These are phyloP conservation scores for Chernovozyma aurita DNA, from an alignment of 1,139 yeast species.

Conservation along the genomic window DNA sequence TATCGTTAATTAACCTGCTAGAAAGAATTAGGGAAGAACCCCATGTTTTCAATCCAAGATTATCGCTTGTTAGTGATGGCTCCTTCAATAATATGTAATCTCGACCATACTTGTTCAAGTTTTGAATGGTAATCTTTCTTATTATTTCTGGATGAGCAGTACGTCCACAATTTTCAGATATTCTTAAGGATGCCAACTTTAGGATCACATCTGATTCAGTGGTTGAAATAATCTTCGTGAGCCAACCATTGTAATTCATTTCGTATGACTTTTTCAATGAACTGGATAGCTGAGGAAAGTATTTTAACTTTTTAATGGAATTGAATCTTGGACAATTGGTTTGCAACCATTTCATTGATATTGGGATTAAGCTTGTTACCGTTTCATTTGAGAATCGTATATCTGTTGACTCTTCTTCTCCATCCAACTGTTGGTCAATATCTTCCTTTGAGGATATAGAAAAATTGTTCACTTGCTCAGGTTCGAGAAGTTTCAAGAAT, in stretches of 20 bases:
- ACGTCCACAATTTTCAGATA: constrained; percentile 83
- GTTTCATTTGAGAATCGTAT: too few species aligned
- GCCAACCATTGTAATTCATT: constrained; percentile 47
- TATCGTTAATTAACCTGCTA: constrained; percentile 36
- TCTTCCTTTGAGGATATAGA: constrained; percentile 11
- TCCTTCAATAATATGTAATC: constrained; percentile 52
- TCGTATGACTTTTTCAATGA: constrained; percentile 19
- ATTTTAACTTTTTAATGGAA: constrained; percentile 18
- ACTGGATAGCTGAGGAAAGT: constrained; percentile 22
- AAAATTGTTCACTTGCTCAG: constrained; percentile 55
- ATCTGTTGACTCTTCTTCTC: background rate
- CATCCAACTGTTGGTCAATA: constrained; percentile 3
- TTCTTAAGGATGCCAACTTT: constrained; percentile 55
- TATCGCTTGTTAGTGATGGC: constrained; percentile 84
- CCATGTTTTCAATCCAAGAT: constrained; percentile 92
- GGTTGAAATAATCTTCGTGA: constrained; percentile 60
- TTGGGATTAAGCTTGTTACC: background rate
- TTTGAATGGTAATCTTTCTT: constrained; percentile 40
- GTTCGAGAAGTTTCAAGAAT: constrained; percentile 48
- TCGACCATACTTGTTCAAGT: constrained; percentile 16
- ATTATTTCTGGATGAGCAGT: constrained; percentile 75
- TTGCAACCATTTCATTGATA: constrained; percentile 32
- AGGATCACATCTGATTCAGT: constrained; percentile 34
- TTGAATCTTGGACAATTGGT: constrained; percentile 30
- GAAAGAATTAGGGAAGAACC: constrained; percentile 80